phyloP scores from a whole-genome alignment of 2,329 filamentous ascomycete genomes.

The Alternaria hordeiaustralica region DNA sequence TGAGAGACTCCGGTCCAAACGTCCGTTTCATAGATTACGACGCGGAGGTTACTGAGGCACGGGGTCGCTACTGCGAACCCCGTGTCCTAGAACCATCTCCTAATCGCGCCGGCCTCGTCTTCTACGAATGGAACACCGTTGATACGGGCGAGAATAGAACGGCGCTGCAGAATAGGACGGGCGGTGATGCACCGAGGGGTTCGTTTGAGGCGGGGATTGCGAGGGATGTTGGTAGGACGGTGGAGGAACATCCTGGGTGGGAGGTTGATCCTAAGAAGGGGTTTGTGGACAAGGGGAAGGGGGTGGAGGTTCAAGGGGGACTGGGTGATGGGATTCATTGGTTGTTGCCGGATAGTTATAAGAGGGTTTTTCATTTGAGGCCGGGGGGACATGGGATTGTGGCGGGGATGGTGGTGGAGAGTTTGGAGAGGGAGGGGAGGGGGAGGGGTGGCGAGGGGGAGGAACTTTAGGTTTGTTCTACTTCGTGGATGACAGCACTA shows the following conservation, averaged over 20 bases:
- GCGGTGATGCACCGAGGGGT: conserved; percentile 11
- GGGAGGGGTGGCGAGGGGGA: background rate
- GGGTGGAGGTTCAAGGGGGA: background rate
- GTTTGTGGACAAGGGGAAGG: conserved; percentile 28
- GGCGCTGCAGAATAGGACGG: conserved; percentile 20
- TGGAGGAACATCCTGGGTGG: conserved; percentile 36
- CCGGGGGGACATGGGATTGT: conserved; percentile 34
- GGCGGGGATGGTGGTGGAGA: conserved; percentile 5
- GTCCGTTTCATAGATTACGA: background rate
- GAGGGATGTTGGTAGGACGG: conserved; percentile 29
- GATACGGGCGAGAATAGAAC: conserved; percentile 33
- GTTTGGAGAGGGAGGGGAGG: background rate
- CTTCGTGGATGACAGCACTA: background rate
- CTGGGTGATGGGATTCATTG: conserved; percentile 30
- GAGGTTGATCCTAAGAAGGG: conserved; percentile 32
- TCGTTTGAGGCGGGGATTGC: conserved; percentile 37
- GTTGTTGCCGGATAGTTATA: conserved; percentile 40
- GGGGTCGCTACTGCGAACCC: background rate
- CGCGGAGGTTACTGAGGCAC: background rate
- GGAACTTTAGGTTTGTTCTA: background rate
- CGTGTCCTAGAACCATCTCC: conserved; percentile 11
- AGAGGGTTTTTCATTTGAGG: conserved; percentile 40
- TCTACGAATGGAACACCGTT: conserved; percentile 43
- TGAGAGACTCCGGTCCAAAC: background rate
- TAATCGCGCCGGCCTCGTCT: conserved; percentile 31